Evolutionary conservation across 805 yeast species (phyloP), one percentile per base, ranked within the genome.

Genomic region (Saccharomycopsis babjevae): DNA sequence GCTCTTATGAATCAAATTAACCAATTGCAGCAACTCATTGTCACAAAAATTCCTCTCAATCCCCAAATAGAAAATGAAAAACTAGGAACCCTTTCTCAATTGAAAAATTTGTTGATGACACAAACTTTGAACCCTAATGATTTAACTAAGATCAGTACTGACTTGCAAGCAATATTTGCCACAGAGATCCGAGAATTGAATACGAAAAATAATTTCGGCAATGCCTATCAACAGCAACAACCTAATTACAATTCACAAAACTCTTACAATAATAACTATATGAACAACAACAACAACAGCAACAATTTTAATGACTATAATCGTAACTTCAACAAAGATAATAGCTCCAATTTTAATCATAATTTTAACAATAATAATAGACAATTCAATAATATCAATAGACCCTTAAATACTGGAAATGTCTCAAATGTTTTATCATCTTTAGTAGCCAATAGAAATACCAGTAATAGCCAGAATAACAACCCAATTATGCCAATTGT

Each of bases 111-210:
- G 16, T 38, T 66, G 28, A 13, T 57, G 18, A 74, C 69, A 62
- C 77, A 74, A 61, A 64, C 66, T 16, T 70, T 77, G 70, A 70
- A 69, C 54, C 68, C 68, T 15, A 65, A 66, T 18, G 79, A 77
- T 42, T 70, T 78, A 58, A 64, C 66, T 40, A 75, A 75, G 1
- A 74, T 78, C 5, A 77, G 74, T 64, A 64, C 65, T n/a, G 76
- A 75, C 61, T 67, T 78, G 42, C 70, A 70, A 54, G 68, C 67
- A n/a, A 73, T 78, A 61, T 73, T 72, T 64, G 74, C 73, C 59
- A 76, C 73, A 55, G 73, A 73, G 62, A 42, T 46, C 22, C 52
- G 52, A 42, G 43, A 58, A 50, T 25, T 50, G 30, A n/a, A 25
- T 10, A n/a, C 39, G 50, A n/a, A 50, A 42, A 18, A 28, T n/a